These are phyloP conservation scores for Ciborinia camelliae DNA, from an alignment of 2,329 filamentous ascomycete species.

Conservation along the genomic window DNA sequence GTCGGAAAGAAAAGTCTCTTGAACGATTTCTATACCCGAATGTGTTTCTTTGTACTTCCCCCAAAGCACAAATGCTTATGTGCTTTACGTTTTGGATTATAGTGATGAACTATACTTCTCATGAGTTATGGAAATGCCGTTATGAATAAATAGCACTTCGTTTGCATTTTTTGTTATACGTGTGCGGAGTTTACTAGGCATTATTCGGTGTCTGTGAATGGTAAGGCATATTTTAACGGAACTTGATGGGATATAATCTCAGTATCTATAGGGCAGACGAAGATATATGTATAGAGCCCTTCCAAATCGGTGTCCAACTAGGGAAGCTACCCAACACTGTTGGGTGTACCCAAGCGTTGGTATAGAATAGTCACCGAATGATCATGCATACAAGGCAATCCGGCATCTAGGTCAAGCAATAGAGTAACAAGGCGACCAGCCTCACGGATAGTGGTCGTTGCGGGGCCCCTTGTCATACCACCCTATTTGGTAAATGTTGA, in stretches of 20 bases:
- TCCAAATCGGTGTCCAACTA: background rate
- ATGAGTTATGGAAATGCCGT: background rate
- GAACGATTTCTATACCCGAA: constrained; percentile 5
- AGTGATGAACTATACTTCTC: background rate
- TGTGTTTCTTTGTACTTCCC: background rate
- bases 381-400: background rate
- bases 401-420: background rate
- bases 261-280: background rate
- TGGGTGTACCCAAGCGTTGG: background rate
- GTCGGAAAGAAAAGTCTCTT: background rate
- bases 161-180: background rate
- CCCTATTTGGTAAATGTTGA: background rate
- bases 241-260: background rate
- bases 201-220: constrained; percentile 1
- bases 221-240: background rate
- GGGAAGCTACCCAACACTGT: background rate
- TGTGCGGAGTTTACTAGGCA: background rate
- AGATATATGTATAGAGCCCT: background rate
- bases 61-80: background rate
- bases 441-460: background rate
- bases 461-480: background rate
- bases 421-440: background rate
- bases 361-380: background rate
- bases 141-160: background rate
- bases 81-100: background rate